Percentiles rank a stretch among this genome's conserved stretches.
Evolutionary conservation across 305 asterid genomes (phyloP).

Genomic region (Ajuga reptans): DNA sequence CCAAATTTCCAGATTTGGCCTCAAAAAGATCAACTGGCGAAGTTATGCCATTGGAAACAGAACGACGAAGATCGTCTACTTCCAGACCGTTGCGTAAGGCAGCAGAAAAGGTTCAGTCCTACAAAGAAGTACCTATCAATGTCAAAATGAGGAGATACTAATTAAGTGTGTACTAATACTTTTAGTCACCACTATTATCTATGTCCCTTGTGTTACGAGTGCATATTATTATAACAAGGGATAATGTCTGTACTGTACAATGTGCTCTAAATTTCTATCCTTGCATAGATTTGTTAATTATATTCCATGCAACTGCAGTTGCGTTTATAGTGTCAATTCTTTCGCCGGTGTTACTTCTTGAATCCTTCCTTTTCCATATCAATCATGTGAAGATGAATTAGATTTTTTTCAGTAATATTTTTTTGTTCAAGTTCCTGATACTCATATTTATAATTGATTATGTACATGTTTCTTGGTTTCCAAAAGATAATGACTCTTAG

Average conservation of each 20-base stretch:
- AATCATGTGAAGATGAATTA: background rate
- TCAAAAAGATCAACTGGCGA: constrained; percentile 21
- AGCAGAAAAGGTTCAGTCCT: constrained; percentile 60
- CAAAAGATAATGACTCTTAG: too few relatives aligned
- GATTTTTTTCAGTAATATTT: background rate
- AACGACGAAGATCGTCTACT: constrained; percentile 38
- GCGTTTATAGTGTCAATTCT: background rate
- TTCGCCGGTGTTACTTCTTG: background rate
- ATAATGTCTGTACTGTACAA: background rate
- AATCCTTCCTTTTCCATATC: background rate
- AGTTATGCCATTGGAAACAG: constrained; percentile 20
- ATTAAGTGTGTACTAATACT: constrained; percentile 13
- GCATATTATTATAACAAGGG: background rate
- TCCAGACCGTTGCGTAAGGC: constrained; percentile 61
- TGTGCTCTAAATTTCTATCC: background rate
- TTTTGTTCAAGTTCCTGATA: too few relatives aligned
- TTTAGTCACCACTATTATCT: background rate
- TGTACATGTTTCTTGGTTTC: too few relatives aligned
- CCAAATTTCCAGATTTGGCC: constrained; percentile 19
- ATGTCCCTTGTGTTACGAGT: background rate
- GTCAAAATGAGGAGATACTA: constrained; percentile 59
- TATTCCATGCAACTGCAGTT: background rate
- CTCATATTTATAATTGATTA: too few relatives aligned
- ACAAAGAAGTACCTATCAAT: constrained; percentile 63
- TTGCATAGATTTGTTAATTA: background rate